Evolutionary conservation across 164 flowering plant species (phyloP).

Genomic region (Piper betle): DNA sequence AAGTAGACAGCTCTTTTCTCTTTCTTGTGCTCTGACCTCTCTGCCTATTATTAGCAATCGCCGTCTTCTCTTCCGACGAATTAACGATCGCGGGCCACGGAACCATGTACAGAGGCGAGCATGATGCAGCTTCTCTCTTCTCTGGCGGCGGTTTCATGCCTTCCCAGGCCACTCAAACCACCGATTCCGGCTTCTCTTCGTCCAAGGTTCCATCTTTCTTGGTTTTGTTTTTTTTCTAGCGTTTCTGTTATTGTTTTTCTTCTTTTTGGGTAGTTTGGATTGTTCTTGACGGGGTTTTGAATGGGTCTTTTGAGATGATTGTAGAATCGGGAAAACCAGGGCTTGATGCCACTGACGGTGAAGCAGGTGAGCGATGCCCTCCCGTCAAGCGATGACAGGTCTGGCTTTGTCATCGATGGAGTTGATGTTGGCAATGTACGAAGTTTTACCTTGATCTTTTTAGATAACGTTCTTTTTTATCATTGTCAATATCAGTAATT

Average conservation of each 20-base stretch:
- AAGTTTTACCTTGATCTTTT: not conserved
- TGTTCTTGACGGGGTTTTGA: not conserved
- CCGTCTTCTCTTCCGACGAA: not conserved
- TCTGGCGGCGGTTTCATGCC: slow-evolving; percentile 98
- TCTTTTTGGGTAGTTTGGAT: too few relatives aligned
- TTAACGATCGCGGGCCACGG: too few relatives aligned
- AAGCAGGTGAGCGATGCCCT: slow-evolving; percentile 59
- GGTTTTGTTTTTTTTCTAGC: not conserved
- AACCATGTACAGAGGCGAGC: slow-evolving; percentile 37
- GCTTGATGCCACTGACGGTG: slow-evolving; percentile 68
- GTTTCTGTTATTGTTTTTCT: not conserved
- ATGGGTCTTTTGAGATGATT: slow-evolving; percentile 2
- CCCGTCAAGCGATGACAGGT: slow-evolving; percentile 37
- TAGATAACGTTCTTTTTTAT: too few relatives aligned
- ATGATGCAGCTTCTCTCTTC: slow-evolving; percentile 78
- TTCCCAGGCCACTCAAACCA: slow-evolving; percentile 58
- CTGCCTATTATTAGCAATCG: too few relatives aligned
- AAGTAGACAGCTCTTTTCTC: too few relatives aligned
- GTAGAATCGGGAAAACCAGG: slow-evolving; percentile 60
- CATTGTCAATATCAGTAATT: too few relatives aligned
- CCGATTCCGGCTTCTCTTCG: slow-evolving; percentile 37
- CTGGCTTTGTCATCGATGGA: slow-evolving; percentile 55
- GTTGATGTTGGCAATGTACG: slow-evolving; percentile 57
- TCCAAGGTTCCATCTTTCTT: slow-evolving; percentile 32
- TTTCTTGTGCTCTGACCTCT: too few relatives aligned